Evolutionary conservation across 2,329 filamentous ascomycete genomes (phyloP).

Genomic region (Fonsecaea erecta): DNA sequence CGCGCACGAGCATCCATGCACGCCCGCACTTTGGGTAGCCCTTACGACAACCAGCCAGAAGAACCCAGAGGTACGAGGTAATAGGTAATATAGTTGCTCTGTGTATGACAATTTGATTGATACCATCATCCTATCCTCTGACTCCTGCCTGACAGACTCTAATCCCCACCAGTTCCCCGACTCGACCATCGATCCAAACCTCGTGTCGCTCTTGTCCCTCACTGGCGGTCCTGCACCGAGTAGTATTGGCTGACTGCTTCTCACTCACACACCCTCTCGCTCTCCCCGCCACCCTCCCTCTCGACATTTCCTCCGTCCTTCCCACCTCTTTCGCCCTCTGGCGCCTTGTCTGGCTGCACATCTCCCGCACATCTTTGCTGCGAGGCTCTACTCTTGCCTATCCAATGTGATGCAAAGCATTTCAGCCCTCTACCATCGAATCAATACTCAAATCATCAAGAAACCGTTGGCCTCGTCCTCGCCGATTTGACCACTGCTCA

Average conservation of each 20-base stretch:
- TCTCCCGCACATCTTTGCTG: slow-evolving; percentile 16
- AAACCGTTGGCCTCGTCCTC: not conserved
- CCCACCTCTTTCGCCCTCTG: slow-evolving; percentile 11
- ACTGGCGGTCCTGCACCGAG: not conserved
- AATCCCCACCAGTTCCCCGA: slow-evolving; percentile 1
- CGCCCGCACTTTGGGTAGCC: not conserved
- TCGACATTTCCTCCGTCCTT: slow-evolving; percentile 5
- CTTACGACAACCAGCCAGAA: no score
- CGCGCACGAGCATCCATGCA: not conserved
- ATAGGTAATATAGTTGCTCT: no score
- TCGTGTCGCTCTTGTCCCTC: not conserved
- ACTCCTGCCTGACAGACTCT: not conserved
- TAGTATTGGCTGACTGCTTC: not conserved
- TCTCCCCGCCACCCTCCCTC: not conserved
- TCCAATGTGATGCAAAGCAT: not conserved
- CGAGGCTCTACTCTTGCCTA: slow-evolving; percentile 7
- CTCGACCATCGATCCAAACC: not conserved
- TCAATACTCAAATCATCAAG: not conserved
- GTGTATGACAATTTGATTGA: slow-evolving; percentile 3
- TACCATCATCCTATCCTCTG: not conserved
- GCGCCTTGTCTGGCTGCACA: slow-evolving; percentile 11
- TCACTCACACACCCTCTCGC: not conserved
- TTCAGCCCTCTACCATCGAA: not conserved
- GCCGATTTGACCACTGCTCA: not conserved
- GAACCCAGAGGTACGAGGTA: not conserved